Conservation (phyloP, 805 yeast genomes). For the Candida multigemmis region DNA sequence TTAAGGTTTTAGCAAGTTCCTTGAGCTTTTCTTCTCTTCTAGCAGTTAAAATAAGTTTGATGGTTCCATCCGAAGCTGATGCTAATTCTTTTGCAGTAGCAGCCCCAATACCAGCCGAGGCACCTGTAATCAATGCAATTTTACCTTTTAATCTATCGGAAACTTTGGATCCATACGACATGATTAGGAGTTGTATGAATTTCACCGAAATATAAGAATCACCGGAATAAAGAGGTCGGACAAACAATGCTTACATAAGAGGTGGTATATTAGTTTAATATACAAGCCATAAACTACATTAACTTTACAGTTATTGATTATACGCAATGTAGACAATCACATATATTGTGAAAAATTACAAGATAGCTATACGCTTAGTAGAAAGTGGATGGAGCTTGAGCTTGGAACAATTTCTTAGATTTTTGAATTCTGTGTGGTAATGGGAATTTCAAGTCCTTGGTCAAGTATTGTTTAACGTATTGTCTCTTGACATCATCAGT, state of each 20-base stretch:
- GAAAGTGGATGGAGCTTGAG: slow-evolving; percentile 95
- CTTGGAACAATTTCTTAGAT: slow-evolving; percentile 78
- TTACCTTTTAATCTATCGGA: slow-evolving; percentile 76
- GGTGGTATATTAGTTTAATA: no score
- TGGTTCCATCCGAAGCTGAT: slow-evolving; percentile 59
- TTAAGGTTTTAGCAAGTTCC: slow-evolving; percentile 38
- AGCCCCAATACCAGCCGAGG: slow-evolving; percentile 91
- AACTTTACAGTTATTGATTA: no score
- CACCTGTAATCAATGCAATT: slow-evolving; percentile 85
- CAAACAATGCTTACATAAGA: no score
- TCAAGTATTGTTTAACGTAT: slow-evolving; percentile 94
- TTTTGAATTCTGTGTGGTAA: slow-evolving; percentile 98
- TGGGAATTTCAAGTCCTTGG: slow-evolving; percentile 98
- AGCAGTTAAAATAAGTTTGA: slow-evolving; percentile 69
- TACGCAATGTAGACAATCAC: no score
- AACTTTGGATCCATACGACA: slow-evolving; percentile 67
- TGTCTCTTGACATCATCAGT: slow-evolving; percentile 98
- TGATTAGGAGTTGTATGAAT: no score
- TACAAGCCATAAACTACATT: no score
- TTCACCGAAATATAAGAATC: no score
- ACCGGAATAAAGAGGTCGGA: no score
- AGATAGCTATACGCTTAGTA: no score
- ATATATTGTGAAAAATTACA: no score
- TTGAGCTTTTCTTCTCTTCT: slow-evolving; percentile 61
- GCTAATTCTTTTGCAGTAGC: slow-evolving; percentile 89